These are phyloP conservation scores for Bonnemaisonia californica DNA, from an alignment of 31 red algal species.

Conservation along the genomic window DNA sequence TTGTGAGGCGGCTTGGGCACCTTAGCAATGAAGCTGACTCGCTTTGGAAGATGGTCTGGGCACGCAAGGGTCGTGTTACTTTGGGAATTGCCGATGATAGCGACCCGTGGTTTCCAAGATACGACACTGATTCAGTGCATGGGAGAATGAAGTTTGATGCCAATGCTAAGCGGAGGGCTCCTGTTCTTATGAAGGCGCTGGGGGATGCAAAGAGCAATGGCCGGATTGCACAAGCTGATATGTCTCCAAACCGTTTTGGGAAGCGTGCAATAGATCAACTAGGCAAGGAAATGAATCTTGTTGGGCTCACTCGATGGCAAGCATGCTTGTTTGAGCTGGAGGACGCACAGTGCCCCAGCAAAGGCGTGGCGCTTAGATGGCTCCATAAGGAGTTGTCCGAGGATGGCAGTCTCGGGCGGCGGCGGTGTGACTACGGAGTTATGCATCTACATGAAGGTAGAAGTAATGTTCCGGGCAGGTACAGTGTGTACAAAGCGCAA, in stretches of 20 bases:
- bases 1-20: neutral
- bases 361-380: neutral
- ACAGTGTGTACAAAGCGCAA: neutral
- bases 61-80: neutral
- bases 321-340: neutral
- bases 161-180: neutral
- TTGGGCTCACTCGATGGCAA: neutral
- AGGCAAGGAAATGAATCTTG: neutral
- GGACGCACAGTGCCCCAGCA: neutral
- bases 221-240: neutral
- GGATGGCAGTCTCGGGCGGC: neutral
- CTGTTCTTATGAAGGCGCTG: no score
- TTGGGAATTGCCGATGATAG: neutral
- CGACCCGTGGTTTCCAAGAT: neutral
- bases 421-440: neutral
- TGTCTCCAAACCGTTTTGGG: neutral
- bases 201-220: neutral
- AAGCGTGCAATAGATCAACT: neutral
- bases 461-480: neutral
- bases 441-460: neutral
- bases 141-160: neutral
- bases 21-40: neutral
- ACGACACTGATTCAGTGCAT: neutral
- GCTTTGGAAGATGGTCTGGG: neutral
- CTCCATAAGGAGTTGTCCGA: neutral